Percentiles rank a stretch among this genome's conserved stretches.
Conservation (phyloP, 495 filamentous ascomycete genomes). For the Hyphodiscus hymeniophilus region DNA sequence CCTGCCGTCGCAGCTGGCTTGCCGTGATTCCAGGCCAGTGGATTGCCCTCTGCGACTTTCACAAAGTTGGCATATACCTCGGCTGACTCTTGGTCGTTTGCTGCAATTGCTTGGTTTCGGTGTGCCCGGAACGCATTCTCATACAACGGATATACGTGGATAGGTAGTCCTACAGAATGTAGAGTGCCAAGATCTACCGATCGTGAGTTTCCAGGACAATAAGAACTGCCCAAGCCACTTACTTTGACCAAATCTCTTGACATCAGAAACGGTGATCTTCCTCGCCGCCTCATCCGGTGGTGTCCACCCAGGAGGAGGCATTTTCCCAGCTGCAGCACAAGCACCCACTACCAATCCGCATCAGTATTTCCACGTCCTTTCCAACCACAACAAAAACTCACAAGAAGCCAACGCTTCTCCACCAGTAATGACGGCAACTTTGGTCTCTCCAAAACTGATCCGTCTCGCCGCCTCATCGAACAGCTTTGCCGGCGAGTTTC, state of each 20-base stretch:
- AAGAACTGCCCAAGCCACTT: slow-evolving; percentile 15
- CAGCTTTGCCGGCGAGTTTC: slow-evolving; percentile 43
- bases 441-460: slow-evolving; percentile 35
- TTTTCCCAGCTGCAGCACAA: slow-evolving; percentile 27
- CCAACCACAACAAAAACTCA: slow-evolving; percentile 26
- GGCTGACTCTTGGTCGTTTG: slow-evolving; percentile 40
- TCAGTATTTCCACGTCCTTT: slow-evolving; percentile 22
- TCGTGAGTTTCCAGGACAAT: neutral
- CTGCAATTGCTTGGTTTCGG: slow-evolving; percentile 35
- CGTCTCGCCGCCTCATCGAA: slow-evolving; percentile 48
- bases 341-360: slow-evolving; percentile 20
- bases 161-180: slow-evolving; percentile 41
- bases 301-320: slow-evolving; percentile 43
- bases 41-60: slow-evolving; percentile 34
- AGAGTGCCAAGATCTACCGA: slow-evolving; percentile 30
- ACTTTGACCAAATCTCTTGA: slow-evolving; percentile 26
- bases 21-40: slow-evolving; percentile 40
- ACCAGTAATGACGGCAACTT: slow-evolving; percentile 44
- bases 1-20: slow-evolving; percentile 26
- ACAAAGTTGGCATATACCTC: slow-evolving; percentile 42
- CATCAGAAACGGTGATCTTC: slow-evolving; percentile 29
- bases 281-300: slow-evolving; percentile 25
- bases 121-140: slow-evolving; percentile 45
- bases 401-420: slow-evolving; percentile 49
- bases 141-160: slow-evolving; percentile 47